Base-by-base conservation (phyloP, 331 rosid genomes). In the Quercus tomentella region DNA sequence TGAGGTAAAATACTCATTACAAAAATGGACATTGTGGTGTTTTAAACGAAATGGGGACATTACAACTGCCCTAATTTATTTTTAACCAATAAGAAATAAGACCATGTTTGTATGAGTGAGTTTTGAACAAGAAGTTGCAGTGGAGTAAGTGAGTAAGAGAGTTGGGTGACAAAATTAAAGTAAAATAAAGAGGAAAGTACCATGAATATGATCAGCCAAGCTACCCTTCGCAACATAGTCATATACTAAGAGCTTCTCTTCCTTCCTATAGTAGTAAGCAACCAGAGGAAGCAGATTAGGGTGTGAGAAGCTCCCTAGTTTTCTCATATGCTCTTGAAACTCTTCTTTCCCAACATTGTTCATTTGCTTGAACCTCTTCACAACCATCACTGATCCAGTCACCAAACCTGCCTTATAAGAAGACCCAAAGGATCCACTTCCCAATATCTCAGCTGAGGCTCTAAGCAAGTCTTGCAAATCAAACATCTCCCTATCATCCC, bases 291-390 rank as follows among this genome's bases (percentile, higher is more conserved):
- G 97, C 82, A 93, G 54, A 45, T 90, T 92, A 28, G 91, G 83
- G 73, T 90, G 89, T 21, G 22, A 79, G 83, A 96, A 77, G 83
- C 89, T 89, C 75, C 99, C 99, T 10, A 96, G 18, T 83, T 93
- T 89, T 57, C 89, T 93, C 99, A 96, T 91, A 62, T 93, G 97
- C 49, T 89, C 92, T 11, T 92, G 86, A 81, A 96, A 96, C 83
- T 96, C 99, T 56, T 93, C 93, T 83, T 54, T 88, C 2, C 90
- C 90, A 21, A 93, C 91, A 75, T 90, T 92, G 89, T 92, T 96
- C 98, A 96, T 92, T 74, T 91, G 94, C 89, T 89, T 90, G 76
- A 86, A 93, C 84, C 97, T 89, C 89, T 96, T 96, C 78, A 93
- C 98, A 74, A 96, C 98, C 82, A 92, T 91, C 37, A 57, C 73